Evolutionary conservation across 176 grass and related monocot species (phyloP).

Genomic region (Ensete glaucum): DNA sequence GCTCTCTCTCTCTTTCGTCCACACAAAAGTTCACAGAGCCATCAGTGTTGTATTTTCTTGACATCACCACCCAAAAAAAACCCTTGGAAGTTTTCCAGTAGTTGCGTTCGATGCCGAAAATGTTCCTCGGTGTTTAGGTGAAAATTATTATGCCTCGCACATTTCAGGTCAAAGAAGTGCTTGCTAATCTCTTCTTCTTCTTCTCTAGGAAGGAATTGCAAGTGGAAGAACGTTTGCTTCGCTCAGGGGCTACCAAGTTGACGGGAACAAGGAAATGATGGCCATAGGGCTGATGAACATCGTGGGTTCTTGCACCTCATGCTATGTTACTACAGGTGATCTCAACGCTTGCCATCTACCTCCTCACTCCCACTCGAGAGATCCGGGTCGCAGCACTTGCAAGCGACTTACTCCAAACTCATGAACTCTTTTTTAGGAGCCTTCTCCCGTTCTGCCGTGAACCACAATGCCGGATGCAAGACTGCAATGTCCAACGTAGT

Average conservation of each 20-base stretch:
- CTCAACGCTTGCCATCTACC: no score
- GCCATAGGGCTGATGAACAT: conserved; percentile 98
- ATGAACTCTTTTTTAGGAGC: conserved; percentile 38
- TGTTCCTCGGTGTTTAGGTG: neutral
- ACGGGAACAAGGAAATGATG: conserved; percentile 99
- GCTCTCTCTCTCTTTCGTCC: neutral
- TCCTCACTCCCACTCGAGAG: no score
- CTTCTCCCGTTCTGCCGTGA: conserved; percentile 92
- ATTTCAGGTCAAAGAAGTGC: no score
- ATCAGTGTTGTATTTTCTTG: no score
- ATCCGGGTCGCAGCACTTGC: neutral
- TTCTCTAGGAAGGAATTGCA: conserved; percentile 68
- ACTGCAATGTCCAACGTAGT: conserved; percentile 86
- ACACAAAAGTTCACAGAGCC: no score
- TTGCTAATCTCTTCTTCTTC: no score
- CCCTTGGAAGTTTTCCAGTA: no score
- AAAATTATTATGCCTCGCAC: no score
- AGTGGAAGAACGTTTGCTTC: conserved; percentile 96
- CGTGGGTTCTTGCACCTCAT: conserved; percentile 96
- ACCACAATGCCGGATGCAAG: conserved; percentile 92
- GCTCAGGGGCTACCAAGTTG: conserved; percentile 74
- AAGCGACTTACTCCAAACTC: neutral
- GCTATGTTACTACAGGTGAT: conserved; percentile 83
- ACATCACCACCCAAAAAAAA: no score
- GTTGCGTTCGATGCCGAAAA: no score